Percentiles rank a stretch among this genome's conserved stretches.
Evolutionary conservation across 441 rosid genomes (phyloP).

Genomic region (Breynia disticha): DNA sequence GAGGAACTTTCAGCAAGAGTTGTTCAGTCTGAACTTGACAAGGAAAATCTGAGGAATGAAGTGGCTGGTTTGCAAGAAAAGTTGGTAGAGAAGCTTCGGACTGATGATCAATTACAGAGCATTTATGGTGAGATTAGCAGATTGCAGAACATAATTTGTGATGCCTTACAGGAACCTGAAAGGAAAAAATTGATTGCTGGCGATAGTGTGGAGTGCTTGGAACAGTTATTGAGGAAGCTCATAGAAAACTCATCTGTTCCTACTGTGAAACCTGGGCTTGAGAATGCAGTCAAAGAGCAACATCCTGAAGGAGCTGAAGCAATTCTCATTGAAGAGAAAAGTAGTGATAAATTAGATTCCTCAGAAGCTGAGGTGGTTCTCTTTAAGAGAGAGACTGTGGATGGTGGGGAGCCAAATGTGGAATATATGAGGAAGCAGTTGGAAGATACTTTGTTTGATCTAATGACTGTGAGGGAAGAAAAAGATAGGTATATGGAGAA

Average conservation of each 20-base stretch:
- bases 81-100: conserved; percentile 42
- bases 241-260: conserved; percentile 41
- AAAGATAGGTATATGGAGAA: conserved; percentile 54
- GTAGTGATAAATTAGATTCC: conserved; percentile 12
- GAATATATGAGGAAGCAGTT: conserved; percentile 56
- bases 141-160: conserved; percentile 55
- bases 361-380: conserved; percentile 26
- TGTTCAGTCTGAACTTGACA: conserved; percentile 47
- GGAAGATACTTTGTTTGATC: conserved; percentile 53
- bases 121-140: conserved; percentile 42
- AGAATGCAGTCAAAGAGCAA: conserved; percentile 23
- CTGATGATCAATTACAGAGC: conserved; percentile 38
- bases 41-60: conserved; percentile 47
- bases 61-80: conserved; percentile 44
- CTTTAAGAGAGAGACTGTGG: conserved; percentile 35
- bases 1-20: conserved; percentile 39
- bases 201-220: conserved; percentile 51
- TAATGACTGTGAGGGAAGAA: conserved; percentile 57
- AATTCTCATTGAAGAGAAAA: conserved; percentile 20
- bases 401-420: conserved; percentile 30
- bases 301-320: conserved; percentile 22
- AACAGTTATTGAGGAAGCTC: conserved; percentile 57
- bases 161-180: conserved; percentile 50
- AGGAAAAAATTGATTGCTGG: conserved; percentile 35
- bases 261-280: conserved; percentile 24